These are phyloP conservation scores for Adansonia madagascariensis DNA, from an alignment of 441 rosid genomes.

Conservation along the genomic window DNA sequence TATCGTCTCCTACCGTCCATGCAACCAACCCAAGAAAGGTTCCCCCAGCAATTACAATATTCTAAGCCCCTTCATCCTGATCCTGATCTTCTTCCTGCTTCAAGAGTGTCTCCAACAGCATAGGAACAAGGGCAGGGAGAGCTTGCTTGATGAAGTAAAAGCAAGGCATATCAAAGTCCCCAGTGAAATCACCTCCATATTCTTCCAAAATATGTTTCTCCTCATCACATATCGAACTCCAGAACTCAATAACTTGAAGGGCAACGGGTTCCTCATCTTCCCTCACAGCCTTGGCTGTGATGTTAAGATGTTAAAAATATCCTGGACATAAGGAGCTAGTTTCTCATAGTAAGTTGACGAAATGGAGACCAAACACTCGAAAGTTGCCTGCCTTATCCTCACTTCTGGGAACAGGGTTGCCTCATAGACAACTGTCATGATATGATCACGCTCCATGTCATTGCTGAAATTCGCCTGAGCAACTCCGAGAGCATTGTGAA, in stretches of 20 bases:
- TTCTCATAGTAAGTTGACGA: constrained; percentile 30
- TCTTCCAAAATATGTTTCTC: constrained; percentile 55
- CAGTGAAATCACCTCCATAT: too few relatives aligned
- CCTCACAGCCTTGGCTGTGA: constrained; percentile 68
- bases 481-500: constrained; percentile 67
- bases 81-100: constrained; percentile 60
- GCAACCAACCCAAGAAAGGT: constrained; percentile 73
- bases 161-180: too few relatives aligned
- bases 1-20: constrained; percentile 60
- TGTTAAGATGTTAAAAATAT: constrained; percentile 63
- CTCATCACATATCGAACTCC: constrained; percentile 75
- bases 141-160: too few relatives aligned
- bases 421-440: too few relatives aligned
- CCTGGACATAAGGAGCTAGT: constrained; percentile 61
- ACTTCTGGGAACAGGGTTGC: too few relatives aligned
- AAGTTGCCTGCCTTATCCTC: too few relatives aligned
- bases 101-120: constrained; percentile 60
- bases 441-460: too few relatives aligned
- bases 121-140: constrained; percentile 53
- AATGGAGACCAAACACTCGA: too few relatives aligned
- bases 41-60: constrained; percentile 71
- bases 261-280: constrained; percentile 76
- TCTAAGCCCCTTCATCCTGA: constrained; percentile 55
- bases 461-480: constrained; percentile 47
- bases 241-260: constrained; percentile 73